These are phyloP conservation scores for Cryptosporidium tyzzeri DNA, from an alignment of 169 alveolate genomes.

Conservation along the genomic window DNA sequence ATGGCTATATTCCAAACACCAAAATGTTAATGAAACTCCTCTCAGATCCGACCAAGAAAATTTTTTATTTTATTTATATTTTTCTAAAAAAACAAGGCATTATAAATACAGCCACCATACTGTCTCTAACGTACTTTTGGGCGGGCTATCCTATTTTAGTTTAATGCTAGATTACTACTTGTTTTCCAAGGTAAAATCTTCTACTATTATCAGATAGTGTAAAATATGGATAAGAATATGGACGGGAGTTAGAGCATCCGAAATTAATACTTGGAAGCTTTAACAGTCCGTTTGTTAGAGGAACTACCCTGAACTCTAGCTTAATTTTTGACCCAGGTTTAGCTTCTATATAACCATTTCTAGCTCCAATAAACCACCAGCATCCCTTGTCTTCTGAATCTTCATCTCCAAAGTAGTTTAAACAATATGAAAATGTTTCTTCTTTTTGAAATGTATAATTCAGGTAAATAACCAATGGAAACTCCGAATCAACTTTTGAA, in stretches of 20 bases:
- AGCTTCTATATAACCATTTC: constrained; percentile 24
- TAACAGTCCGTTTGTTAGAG: constrained; percentile 32
- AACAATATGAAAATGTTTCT: constrained; percentile 38
- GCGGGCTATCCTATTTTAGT: constrained; percentile 7
- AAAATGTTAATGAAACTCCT: neutral
- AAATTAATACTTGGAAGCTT: constrained; percentile 40
- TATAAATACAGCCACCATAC: neutral
- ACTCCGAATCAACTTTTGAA: constrained; percentile 24
- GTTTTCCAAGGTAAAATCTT: constrained; percentile 53
- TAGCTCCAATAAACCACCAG: constrained; percentile 75
- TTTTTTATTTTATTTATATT: constrained; percentile 4
- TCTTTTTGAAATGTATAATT: neutral
- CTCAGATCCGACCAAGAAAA: neutral
- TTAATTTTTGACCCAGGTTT: constrained; percentile 45
- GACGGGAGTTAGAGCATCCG: neutral
- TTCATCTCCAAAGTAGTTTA: constrained; percentile 15
- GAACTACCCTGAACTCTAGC: constrained; percentile 46
- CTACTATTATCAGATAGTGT: constrained; percentile 11
- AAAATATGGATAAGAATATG: constrained; percentile 1
- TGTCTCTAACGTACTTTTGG: constrained; percentile 18
- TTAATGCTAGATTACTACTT: constrained; percentile 24
- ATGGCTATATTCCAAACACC: neutral
- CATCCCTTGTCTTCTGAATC: neutral
- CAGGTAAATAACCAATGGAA: constrained; percentile 1
- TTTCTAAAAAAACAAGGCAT: constrained; percentile 6